phyloP scores from a whole-genome alignment of 2,329 filamentous ascomycete species.

The Botryotinia globosa region DNA sequence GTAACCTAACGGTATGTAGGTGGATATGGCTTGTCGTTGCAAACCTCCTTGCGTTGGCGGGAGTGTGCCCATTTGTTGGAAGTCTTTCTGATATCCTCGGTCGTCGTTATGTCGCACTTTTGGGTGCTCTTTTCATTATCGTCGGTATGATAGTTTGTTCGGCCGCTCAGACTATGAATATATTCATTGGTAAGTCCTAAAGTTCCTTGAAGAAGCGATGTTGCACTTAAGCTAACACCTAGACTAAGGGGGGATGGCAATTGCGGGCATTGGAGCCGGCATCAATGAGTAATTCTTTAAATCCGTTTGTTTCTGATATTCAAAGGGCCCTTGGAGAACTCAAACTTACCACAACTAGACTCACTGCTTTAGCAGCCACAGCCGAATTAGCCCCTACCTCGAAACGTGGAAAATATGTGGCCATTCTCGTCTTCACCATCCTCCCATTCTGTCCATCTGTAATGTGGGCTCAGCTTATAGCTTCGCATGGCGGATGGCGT shows the following conservation, averaged over 20 bases:
- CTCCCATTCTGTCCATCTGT: constrained; percentile 60
- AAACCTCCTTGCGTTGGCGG: constrained; percentile 55
- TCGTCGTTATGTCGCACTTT: constrained; percentile 56
- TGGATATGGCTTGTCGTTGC: constrained; percentile 42
- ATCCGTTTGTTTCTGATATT: rapidly evolving
- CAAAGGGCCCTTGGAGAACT: not conserved
- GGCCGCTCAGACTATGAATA: constrained; percentile 57
- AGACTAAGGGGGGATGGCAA: constrained; percentile 46
- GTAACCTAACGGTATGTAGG: constrained; percentile 2
- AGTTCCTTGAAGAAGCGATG: rapidly evolving
- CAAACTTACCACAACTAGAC: constrained; percentile 49
- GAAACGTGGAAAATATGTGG: constrained; percentile 62
- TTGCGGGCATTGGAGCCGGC: constrained; percentile 65
- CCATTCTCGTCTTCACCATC: constrained; percentile 57
- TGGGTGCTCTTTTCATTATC: constrained; percentile 52
- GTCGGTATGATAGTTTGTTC: constrained; percentile 59
- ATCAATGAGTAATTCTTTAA: constrained; percentile 52
- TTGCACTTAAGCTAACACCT: not conserved
- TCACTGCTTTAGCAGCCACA: constrained; percentile 62
- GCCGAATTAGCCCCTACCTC: constrained; percentile 65
- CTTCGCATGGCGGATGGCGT: constrained; percentile 49
- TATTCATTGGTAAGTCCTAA: constrained; percentile 52
- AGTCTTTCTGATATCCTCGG: constrained; percentile 62
- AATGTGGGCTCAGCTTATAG: constrained; percentile 57
- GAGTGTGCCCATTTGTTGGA: constrained; percentile 63